These are phyloP conservation scores for Hypomyces perniciosus DNA, from an alignment of 2,329 filamentous ascomycete genomes.

Conservation along the genomic window DNA sequence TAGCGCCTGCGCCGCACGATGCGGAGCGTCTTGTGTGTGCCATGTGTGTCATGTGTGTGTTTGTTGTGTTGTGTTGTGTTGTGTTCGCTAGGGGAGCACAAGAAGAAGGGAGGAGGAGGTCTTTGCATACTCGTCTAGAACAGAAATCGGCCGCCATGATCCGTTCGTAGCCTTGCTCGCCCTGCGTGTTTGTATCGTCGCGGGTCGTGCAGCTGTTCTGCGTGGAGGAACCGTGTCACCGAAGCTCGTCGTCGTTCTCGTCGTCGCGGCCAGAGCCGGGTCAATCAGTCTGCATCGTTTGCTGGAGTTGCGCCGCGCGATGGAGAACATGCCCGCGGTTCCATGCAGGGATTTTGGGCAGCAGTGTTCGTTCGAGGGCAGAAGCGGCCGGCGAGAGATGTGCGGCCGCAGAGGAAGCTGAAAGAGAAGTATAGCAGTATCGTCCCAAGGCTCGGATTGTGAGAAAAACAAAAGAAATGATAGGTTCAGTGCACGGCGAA, in stretches of 20 bases:
- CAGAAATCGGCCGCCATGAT: conserved; percentile 58
- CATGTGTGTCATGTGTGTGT: conserved; percentile 1
- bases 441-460: too few relatives aligned
- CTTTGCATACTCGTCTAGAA: conserved; percentile 54
- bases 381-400: not conserved
- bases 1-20: conserved; percentile 7
- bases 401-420: not conserved
- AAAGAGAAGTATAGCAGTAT: not conserved
- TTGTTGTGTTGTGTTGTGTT: not conserved
- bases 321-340: conserved; percentile 38
- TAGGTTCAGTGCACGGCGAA: too few relatives aligned
- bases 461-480: too few relatives aligned
- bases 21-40: not conserved
- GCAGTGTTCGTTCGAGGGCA: not conserved
- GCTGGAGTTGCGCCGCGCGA: conserved; percentile 41
- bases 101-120: conserved; percentile 1
- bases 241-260: not conserved
- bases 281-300: conserved; percentile 31
- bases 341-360: conserved; percentile 26
- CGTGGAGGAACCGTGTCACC: not conserved
- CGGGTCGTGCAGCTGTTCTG: not conserved
- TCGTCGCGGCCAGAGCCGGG: conserved; percentile 13
- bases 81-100: not conserved
- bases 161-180: conserved; percentile 24
- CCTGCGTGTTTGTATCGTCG: conserved; percentile 14